phyloP scores from a whole-genome alignment of 2,329 filamentous ascomycete genomes.

The Ustulina deusta region DNA sequence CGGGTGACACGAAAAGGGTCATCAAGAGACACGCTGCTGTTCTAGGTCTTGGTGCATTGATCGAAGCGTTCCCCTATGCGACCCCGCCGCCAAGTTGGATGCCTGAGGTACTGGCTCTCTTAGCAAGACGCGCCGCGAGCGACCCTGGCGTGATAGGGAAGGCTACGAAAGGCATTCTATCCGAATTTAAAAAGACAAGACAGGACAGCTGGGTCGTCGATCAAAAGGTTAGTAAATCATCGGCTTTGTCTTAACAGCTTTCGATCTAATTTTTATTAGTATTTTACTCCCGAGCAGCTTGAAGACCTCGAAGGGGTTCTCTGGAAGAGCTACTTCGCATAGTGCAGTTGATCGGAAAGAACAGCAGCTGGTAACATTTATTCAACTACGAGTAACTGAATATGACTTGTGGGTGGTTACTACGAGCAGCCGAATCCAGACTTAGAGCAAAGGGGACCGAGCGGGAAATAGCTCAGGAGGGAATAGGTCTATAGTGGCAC shows the following conservation, averaged over 20 bases:
- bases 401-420: neutral
- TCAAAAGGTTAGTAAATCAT: constrained; percentile 79
- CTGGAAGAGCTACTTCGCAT: constrained; percentile 99
- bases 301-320: constrained; percentile 96
- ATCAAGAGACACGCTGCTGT: constrained; percentile 90
- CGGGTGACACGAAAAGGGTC: constrained; percentile 80
- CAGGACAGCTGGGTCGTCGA: constrained; percentile 99
- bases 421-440: neutral
- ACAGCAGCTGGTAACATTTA: neutral
- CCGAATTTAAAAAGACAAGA: constrained; percentile 99
- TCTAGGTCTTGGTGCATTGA: constrained; percentile 86
- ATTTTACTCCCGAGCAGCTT: constrained; percentile 91
- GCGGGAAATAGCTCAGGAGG: neutral
- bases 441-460: neutral
- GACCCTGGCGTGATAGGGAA: constrained; percentile 95
- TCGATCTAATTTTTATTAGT: constrained; percentile 59
- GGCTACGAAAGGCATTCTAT: constrained; percentile 91
- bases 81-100: constrained; percentile 94
- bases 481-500: constrained; percentile 4
- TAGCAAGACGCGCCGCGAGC: constrained; percentile 86
- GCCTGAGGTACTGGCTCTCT: constrained; percentile 87
- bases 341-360: constrained; percentile 38
- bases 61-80: constrained; percentile 96
- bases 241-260: neutral
- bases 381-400: neutral